Conservation (phyloP, 164 flowering plant genomes). For the Houttuynia cordata region DNA sequence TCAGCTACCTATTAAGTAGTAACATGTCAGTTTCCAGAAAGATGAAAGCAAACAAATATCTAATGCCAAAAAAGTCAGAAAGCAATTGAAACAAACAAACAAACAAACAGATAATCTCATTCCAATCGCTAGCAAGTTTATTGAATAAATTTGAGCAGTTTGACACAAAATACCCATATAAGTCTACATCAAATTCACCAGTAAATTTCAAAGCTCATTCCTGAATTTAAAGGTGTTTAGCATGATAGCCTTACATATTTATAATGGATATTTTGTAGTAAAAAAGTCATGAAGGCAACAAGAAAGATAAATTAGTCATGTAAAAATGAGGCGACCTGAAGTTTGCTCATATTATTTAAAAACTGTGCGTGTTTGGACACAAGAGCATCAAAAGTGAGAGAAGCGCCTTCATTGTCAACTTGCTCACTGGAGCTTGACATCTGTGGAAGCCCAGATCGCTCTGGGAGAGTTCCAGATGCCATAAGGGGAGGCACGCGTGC, state of each 20-base stretch:
- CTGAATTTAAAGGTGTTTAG: no score
- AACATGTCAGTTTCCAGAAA: background rate
- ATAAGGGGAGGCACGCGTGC: slow-evolving; percentile 70
- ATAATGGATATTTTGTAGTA: no score
- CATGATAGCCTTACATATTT: no score
- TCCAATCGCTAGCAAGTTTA: no score
- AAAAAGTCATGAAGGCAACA: background rate
- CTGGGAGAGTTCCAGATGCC: slow-evolving; percentile 35
- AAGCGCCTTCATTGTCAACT: slow-evolving; percentile 51
- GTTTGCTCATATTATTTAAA: slow-evolving; percentile 73
- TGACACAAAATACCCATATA: no score
- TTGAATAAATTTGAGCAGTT: no score
- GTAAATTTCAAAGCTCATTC: no score
- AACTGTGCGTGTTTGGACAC: slow-evolving; percentile 66
- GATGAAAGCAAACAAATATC: background rate
- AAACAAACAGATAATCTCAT: background rate
- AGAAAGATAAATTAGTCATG: background rate
- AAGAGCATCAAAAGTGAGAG: slow-evolving; percentile 63
- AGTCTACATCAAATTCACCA: no score
- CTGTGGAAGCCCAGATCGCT: slow-evolving; percentile 41
- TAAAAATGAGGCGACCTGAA: slow-evolving; percentile 41
- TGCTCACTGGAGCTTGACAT: slow-evolving; percentile 31
- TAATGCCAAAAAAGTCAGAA: background rate
- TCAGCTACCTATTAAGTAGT: slow-evolving; percentile 64
- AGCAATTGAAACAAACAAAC: no score